Base-by-base conservation (phyloP, 768 basidiomycete genomes). In the Infundibulicybe gibba region DNA sequence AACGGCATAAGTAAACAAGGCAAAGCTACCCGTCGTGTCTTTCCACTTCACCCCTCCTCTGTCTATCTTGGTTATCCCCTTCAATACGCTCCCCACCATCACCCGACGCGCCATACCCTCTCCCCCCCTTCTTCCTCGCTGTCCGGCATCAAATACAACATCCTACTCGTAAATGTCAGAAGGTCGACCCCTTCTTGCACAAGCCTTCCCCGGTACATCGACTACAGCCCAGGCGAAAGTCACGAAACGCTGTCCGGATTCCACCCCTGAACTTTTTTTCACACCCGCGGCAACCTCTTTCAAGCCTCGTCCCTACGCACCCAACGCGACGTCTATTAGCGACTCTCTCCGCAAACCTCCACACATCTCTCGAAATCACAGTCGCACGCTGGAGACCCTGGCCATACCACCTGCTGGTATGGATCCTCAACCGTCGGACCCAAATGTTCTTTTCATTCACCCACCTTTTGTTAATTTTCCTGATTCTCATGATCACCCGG, bases 401-500 rank as follows among this genome's bases (percentile, higher is more conserved):
- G 64, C 70, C 3, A 59, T 77, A 3, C 74, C 77, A 31, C 63
- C 79, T 13, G 72, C 74, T 17, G 71, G 76, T 50, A 79, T 81
- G 76, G 88, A 90, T 56, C 88, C 88, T 1, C 74, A 75, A 11
- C 75, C 74, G 5, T 71, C 73, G n/a, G 89, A 91, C 55, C 77
- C 80, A 16, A 74, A 69, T 44, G 76, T 80, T 39, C 55, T 85
- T 48, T 88, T 91, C 63, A 77, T 91, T 32, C 87, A 79, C 54
- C 84, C 87, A 0, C 89, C 89, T 8, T 90, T 89, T 63, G 70
- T 66, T 40, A 59, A 68, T 30, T 89, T 89, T 58, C 88, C 87
- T 1, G 68, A 79, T 43, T 74, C 83, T 15, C 69, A 81, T 49
- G 58, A 67, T 13, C 72, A 80, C 66, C 74, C 79, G 1, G 85